phyloP scores from a whole-genome alignment of 495 filamentous ascomycete species.

The Letharia columbiana region DNA sequence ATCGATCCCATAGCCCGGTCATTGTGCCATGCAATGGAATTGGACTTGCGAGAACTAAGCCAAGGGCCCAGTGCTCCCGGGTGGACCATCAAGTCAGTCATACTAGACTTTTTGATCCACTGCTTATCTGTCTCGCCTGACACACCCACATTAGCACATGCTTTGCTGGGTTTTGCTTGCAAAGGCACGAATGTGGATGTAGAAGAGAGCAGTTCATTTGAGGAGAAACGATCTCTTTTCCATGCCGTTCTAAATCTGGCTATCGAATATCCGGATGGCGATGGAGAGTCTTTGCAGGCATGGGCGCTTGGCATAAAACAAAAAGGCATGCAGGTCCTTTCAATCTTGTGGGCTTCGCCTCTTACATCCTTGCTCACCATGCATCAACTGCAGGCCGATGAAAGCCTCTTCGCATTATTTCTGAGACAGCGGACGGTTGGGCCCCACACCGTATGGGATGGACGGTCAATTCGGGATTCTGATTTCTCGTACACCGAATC shows the following conservation, averaged over 20 bases:
- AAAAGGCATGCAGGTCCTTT: slow-evolving; percentile 66
- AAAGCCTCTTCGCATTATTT: slow-evolving; percentile 64
- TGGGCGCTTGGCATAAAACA: slow-evolving; percentile 68
- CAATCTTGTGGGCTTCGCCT: slow-evolving; percentile 73
- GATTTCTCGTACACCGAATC: slow-evolving; percentile 59
- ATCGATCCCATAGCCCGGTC: slow-evolving; percentile 59
- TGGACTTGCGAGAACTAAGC: slow-evolving; percentile 53
- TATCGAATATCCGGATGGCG: slow-evolving; percentile 50
- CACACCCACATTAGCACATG: slow-evolving; percentile 75
- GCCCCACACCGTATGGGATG: slow-evolving; percentile 61
- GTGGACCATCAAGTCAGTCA: slow-evolving; percentile 66
- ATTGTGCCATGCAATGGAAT: slow-evolving; percentile 55
- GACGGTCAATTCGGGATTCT: slow-evolving; percentile 39
- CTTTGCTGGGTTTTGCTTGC: slow-evolving; percentile 81
- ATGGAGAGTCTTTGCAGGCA: slow-evolving; percentile 54
- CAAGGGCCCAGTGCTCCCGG: slow-evolving; percentile 52
- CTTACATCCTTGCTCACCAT: slow-evolving; percentile 68
- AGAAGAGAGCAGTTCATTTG: slow-evolving; percentile 54
- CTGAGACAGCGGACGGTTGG: slow-evolving; percentile 55
- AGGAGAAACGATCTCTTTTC: slow-evolving; percentile 62
- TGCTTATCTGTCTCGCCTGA: slow-evolving; percentile 62
- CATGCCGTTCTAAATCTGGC: slow-evolving; percentile 65
- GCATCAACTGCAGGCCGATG: slow-evolving; percentile 64
- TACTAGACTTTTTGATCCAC: slow-evolving; percentile 73
- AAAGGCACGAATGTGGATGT: slow-evolving; percentile 56